Base-by-base conservation (phyloP, 768 basidiomycete species). In the Tulasnella sp. region DNA sequence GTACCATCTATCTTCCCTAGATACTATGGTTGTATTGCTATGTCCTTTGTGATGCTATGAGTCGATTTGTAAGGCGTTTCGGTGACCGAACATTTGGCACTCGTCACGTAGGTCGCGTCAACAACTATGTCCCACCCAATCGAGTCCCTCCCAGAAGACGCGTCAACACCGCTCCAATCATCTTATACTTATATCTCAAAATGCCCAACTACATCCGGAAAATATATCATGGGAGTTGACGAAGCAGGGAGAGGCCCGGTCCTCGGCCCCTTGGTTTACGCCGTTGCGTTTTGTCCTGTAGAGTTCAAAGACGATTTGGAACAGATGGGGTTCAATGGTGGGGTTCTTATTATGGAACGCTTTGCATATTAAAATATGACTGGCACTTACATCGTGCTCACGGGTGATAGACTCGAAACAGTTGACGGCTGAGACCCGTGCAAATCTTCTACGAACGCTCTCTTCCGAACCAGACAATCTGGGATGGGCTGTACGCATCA, bases 221-320 rank as follows among this genome's bases (percentile, higher is more conserved):
- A 87, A 0, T 96, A 93, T 73, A 89, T 97, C 50, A 84, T 99
- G 51, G 96, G 96, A 22, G 92, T 99, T n/a, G 96, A 99, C 70
- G 96, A 99, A 69, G 96, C 96, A 0, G 96, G 96, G 0, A 78
- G 96, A 56, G 96, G 96, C 0, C 96, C 94, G 21, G 94, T 94
- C 1, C 75, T 99, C 0, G 94, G 93, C 1, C 96, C 96, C 0
- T 79, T 98, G 61, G 96, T 99, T 0, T 98, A 99, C 66, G 94
- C 88, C 5, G 82, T 94, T 24, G 93, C 96, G 0, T 97, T 91
- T 67, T 98, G 94, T 66, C 88, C 92, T 2, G 76, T 76, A 2
- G 75, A 82, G 22, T 97, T 88, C 71, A 75, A 82, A 63, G 80
- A 84, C 2, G 70, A 80, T 12, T 71, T 99, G 56, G 84, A 90